phyloP scores from a whole-genome alignment of 441 rosid species.

The Mallotus japonicus region DNA sequence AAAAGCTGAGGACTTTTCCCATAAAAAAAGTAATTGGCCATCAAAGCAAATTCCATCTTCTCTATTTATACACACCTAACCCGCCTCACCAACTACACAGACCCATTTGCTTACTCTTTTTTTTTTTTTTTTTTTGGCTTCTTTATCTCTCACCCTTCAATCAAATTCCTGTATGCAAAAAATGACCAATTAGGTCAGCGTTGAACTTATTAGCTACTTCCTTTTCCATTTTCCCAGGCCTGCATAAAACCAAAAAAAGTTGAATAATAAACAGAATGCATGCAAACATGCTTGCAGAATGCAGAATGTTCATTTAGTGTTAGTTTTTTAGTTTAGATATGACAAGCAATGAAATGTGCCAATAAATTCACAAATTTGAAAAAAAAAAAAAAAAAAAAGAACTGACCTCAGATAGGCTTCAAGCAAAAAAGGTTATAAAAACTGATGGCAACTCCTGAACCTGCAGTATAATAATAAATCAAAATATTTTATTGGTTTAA shows the following conservation, averaged over 20 bases:
- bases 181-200: too few species aligned
- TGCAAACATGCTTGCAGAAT: not conserved
- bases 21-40: too few species aligned
- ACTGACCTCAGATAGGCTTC: constrained; percentile 74
- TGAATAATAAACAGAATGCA: not conserved
- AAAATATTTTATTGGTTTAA: too few species aligned
- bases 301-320: not conserved
- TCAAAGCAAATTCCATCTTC: too few species aligned
- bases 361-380: constrained; percentile 5
- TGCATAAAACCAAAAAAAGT: not conserved
- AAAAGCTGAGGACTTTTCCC: too few species aligned
- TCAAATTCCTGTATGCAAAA: too few species aligned
- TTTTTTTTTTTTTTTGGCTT: too few species aligned
- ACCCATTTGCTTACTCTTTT: too few species aligned
- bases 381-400: not conserved
- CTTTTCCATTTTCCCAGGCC: not conserved
- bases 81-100: too few species aligned
- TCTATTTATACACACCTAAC: too few species aligned
- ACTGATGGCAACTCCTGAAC: constrained; percentile 64
- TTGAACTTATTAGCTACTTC: not conserved
- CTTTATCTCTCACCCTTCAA: too few species aligned
- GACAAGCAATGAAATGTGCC: not conserved
- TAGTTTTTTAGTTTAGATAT: too few species aligned
- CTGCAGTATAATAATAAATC: constrained; percentile 28
- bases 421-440: constrained; percentile 65